Conservation (phyloP, 2,329 filamentous ascomycete species). For the Fusarium palustre region DNA sequence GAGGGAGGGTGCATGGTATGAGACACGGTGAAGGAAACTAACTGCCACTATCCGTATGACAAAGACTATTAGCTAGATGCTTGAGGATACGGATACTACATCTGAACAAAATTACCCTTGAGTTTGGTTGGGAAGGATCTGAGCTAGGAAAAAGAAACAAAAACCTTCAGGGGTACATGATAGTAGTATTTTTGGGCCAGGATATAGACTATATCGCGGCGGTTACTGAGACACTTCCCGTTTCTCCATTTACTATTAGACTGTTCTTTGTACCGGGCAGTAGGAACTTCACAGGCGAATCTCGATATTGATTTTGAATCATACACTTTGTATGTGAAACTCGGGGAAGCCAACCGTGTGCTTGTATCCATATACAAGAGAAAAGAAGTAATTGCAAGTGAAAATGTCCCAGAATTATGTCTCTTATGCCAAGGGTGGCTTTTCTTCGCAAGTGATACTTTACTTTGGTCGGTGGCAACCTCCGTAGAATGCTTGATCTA, state of each 20-base stretch:
- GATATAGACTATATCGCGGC: neutral
- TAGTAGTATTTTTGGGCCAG: no score
- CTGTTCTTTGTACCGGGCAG: neutral
- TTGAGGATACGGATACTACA: neutral
- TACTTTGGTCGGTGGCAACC: conserved; percentile 18
- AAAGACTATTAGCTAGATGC: neutral
- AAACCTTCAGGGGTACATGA: neutral
- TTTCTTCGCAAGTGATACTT: neutral
- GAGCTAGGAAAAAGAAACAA: neutral
- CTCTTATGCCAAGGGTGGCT: neutral
- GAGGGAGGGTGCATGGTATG: neutral
- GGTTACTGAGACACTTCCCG: neutral
- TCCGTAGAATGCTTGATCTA: neutral
- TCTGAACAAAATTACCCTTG: neutral
- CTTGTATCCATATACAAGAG: neutral
- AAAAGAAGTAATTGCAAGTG: neutral
- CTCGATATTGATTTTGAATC: no score
- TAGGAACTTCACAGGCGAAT: neutral
- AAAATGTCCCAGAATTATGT: neutral
- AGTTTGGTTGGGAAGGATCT: neutral
- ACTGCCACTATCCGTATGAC: conserved; percentile 13
- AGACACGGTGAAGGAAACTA: conserved; percentile 30
- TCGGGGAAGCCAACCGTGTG: neutral
- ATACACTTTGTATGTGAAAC: neutral
- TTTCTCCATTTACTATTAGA: neutral